A percentile compares a stretch with the other conserved stretches of the same genome.
Evolutionary conservation across 106 monocot species (phyloP).

Genomic region (Agapanthus africanus): DNA sequence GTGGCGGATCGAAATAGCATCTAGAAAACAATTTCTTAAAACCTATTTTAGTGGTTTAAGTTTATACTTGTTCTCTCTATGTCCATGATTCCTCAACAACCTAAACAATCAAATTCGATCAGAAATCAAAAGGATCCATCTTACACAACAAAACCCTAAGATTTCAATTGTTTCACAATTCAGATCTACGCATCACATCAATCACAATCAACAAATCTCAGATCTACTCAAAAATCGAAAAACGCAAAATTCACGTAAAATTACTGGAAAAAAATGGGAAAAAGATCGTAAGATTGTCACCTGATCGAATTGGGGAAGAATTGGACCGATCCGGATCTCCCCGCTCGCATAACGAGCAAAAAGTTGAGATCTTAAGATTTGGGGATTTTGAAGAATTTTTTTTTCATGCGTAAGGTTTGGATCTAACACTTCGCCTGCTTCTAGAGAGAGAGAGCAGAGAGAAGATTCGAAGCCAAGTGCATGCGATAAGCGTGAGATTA

Average conservation of each 20-base stretch:
- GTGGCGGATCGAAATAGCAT: too few relatives aligned
- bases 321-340: constrained; percentile 7
- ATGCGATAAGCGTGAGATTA: too few relatives aligned
- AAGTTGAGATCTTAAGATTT: not conserved
- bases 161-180: not conserved
- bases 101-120: too few relatives aligned
- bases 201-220: not conserved
- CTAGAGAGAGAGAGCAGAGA: constrained; percentile 6
- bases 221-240: not conserved
- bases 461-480: constrained; percentile 3
- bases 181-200: not conserved
- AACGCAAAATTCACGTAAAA: not conserved
- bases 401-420: not conserved
- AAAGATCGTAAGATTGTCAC: not conserved
- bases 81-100: too few relatives aligned
- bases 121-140: too few relatives aligned
- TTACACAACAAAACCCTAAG: not conserved
- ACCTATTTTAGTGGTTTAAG: too few relatives aligned
- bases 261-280: not conserved
- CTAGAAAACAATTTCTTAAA: too few relatives aligned
- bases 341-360: constrained; percentile 7
- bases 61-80: too few relatives aligned
- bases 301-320: constrained; percentile 5
- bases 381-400: not conserved
- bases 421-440: not conserved